These are phyloP conservation scores for Aphanomyces cochlioides DNA, from an alignment of 352 stramenopile genomes.

Conservation along the genomic window DNA sequence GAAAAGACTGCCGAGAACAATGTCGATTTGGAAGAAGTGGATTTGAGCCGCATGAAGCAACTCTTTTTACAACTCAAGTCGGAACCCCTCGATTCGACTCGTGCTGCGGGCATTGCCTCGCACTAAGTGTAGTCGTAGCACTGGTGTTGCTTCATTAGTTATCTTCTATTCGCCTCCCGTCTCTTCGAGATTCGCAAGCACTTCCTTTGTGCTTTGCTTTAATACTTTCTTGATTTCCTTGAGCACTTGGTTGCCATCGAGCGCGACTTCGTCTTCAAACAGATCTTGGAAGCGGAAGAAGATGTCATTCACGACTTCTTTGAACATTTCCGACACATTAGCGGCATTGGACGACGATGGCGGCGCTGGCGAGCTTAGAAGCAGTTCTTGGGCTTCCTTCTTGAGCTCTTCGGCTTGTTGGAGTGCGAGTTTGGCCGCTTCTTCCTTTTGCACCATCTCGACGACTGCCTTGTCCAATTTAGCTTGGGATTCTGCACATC, in stretches of 20 bases:
- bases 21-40: constrained; percentile 63
- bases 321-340: constrained; percentile 53
- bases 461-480: constrained; percentile 12
- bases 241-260: constrained; percentile 70
- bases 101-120: constrained; percentile 32
- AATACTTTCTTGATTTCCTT: constrained; percentile 70
- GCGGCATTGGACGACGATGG: neutral
- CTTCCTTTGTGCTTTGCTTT: constrained; percentile 71
- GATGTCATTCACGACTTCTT: constrained; percentile 75
- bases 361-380: constrained; percentile 26
- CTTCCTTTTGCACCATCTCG: constrained; percentile 38
- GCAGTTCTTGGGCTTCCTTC: constrained; percentile 52
- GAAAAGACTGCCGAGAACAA: constrained; percentile 27
- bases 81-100: constrained; percentile 80
- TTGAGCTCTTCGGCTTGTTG: constrained; percentile 40
- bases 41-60: constrained; percentile 91
- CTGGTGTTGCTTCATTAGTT: neutral
- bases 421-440: constrained; percentile 45
- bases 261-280: constrained; percentile 52
- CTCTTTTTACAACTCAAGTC: constrained; percentile 93
- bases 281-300: constrained; percentile 79
- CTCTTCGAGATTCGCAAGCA: constrained; percentile 32
- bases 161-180: neutral
- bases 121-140: constrained; percentile 7
- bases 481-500: constrained; percentile 29